phyloP scores from a whole-genome alignment of 495 filamentous ascomycete species.

The Diplogelasinospora grovesii region DNA sequence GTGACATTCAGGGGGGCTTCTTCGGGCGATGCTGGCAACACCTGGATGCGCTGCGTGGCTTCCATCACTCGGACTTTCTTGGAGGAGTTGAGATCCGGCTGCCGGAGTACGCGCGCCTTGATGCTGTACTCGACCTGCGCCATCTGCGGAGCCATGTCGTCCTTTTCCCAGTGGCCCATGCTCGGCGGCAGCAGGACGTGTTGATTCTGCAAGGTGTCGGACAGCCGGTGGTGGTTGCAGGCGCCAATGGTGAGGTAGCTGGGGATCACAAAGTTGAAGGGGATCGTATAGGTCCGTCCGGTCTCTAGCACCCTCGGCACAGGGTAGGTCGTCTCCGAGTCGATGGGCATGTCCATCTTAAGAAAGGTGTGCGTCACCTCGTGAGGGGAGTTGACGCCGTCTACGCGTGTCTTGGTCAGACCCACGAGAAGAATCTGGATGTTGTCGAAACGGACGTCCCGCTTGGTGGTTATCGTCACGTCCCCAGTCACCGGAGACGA shows the following conservation, averaged over 20 bases:
- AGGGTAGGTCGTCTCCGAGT: conserved; percentile 60
- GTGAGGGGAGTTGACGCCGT: conserved; percentile 35
- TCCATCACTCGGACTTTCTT: conserved; percentile 36
- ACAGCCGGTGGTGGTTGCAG: conserved; percentile 41
- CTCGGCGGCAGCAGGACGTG: conserved; percentile 79
- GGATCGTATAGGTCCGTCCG: conserved; percentile 61
- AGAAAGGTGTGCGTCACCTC: conserved; percentile 58
- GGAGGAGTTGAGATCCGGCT: conserved; percentile 16
- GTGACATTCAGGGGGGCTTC: conserved; percentile 66
- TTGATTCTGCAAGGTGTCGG: conserved; percentile 55
- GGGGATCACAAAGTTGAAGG: conserved; percentile 86
- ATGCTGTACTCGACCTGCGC: conserved; percentile 66
- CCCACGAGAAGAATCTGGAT: conserved; percentile 80
- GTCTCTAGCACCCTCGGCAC: conserved; percentile 60
- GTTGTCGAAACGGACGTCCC: conserved; percentile 68
- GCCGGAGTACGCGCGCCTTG: conserved; percentile 48
- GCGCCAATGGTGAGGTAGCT: conserved; percentile 54
- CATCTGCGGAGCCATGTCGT: conserved; percentile 85
- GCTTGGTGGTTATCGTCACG: conserved; percentile 50
- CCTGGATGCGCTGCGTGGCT: conserved; percentile 54
- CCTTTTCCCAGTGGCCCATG: conserved; percentile 63
- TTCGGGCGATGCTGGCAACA: conserved; percentile 70
- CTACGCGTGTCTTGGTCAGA: conserved; percentile 35
- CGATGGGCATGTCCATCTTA: conserved; percentile 75
- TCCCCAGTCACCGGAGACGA: conserved; percentile 38